These are phyloP conservation scores for Ochetophila trinervis DNA, from an alignment of 306 rosid genomes.

Conservation along the genomic window DNA sequence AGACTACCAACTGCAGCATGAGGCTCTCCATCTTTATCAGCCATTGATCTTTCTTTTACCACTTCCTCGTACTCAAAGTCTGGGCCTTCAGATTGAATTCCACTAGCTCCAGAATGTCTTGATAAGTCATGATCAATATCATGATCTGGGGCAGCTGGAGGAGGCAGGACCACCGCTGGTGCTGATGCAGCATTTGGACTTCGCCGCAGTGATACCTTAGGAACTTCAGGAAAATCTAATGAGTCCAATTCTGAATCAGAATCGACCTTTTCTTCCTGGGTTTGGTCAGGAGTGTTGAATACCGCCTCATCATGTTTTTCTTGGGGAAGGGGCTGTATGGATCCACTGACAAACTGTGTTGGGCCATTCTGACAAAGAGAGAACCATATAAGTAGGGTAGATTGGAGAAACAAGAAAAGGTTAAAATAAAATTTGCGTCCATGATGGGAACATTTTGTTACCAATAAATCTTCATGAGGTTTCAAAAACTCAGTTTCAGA, in stretches of 20 bases:
- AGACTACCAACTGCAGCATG: constrained; percentile 41
- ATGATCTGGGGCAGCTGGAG: constrained; percentile 25
- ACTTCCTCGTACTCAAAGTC: constrained; percentile 24
- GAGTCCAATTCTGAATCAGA: constrained; percentile 68
- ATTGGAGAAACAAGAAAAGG: constrained; percentile 7
- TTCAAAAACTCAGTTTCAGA: constrained; percentile 74
- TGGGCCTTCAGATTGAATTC: constrained; percentile 29
- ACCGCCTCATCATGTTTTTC: constrained; percentile 59
- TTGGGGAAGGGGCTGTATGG: constrained; percentile 62
- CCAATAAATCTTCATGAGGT: constrained; percentile 84
- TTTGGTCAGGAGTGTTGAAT: constrained; percentile 32
- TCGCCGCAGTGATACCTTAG: constrained; percentile 44
- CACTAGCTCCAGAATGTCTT: constrained; percentile 29
- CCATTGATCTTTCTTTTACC: constrained; percentile 30
- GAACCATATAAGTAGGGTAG: constrained; percentile 6
- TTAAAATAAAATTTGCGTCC: constrained; percentile 4
- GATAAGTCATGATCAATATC: constrained; percentile 38
- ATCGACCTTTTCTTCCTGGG: constrained; percentile 43
- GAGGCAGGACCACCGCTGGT: constrained; percentile 41
- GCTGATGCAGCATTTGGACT: constrained; percentile 47
- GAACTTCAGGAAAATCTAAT: constrained; percentile 83
- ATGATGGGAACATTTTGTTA: constrained; percentile 24
- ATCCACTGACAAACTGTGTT: constrained; percentile 49
- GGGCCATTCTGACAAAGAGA: constrained; percentile 69
- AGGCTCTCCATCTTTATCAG: constrained; percentile 40